These are phyloP conservation scores for Tremellales sp. DNA, from an alignment of 1,284 basidiomycete species.

Conservation along the genomic window DNA sequence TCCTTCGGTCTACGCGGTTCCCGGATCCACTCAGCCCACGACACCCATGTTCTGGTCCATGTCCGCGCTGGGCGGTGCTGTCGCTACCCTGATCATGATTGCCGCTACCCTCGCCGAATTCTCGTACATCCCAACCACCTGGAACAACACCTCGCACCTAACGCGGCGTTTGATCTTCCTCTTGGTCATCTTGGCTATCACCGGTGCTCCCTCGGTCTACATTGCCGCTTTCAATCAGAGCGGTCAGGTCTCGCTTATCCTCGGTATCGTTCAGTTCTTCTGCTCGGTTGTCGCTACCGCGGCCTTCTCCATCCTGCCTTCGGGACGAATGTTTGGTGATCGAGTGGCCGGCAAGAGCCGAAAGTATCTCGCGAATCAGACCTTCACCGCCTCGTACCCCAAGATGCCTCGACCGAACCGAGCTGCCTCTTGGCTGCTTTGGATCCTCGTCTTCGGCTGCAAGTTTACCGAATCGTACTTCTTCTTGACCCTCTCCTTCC, in stretches of 20 bases:
- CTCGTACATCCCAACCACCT: slow-evolving; percentile 90
- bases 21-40: slow-evolving; percentile 55
- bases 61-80: slow-evolving; percentile 81
- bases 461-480: slow-evolving; percentile 94
- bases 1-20: slow-evolving; percentile 70
- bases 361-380: slow-evolving; percentile 92
- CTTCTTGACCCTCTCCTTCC: slow-evolving; percentile 90
- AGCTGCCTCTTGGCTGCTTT: slow-evolving; percentile 69
- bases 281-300: slow-evolving; percentile 76
- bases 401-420: slow-evolving; percentile 60
- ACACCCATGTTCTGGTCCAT: slow-evolving; percentile 81
- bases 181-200: slow-evolving; percentile 73
- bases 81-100: slow-evolving; percentile 89
- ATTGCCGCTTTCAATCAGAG: slow-evolving; percentile 72
- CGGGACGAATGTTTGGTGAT: slow-evolving; percentile 85
- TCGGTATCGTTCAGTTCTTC: slow-evolving; percentile 88
- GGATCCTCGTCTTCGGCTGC: slow-evolving; percentile 87
- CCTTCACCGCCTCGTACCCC: slow-evolving; percentile 92
- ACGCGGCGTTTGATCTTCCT: slow-evolving; percentile 81
- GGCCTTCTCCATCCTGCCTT: slow-evolving; percentile 80
- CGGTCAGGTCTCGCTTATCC: slow-evolving; percentile 64
- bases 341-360: slow-evolving; percentile 86
- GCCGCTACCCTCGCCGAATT: slow-evolving; percentile 86
- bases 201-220: slow-evolving; percentile 85
- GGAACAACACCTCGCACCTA: slow-evolving; percentile 94